Base-by-base conservation (phyloP, 352 stramenopile species). In the Globisporangium polare region DNA sequence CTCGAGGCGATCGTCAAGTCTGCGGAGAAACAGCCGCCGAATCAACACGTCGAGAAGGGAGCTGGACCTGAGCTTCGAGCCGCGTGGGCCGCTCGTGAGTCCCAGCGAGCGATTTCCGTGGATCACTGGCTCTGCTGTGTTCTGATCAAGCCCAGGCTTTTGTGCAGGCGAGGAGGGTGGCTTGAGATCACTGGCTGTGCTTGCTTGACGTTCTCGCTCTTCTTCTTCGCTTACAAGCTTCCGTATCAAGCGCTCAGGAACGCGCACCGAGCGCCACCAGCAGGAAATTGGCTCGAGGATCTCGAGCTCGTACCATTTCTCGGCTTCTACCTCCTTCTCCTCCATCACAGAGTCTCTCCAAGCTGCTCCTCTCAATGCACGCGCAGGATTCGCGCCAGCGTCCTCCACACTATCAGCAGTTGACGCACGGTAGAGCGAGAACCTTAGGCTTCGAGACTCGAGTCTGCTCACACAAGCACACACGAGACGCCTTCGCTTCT, bases 401-500 rank as follows among this genome's bases (percentile, higher is more conserved):
- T 5, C 6, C 41, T 46, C 41, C n/a, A 20, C 22, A 1, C 15
- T 9, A 22, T 46, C 26, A 39, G n/a, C 26, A 39, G 42, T n/a
- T n/a, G n/a, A n/a, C n/a, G n/a, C 49, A n/a, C 51, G 58, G 63
- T 87, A 90, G 47, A 90, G 31, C 8, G 71, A 63, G n/a, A 83
- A 66, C 17, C 66, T 63, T 13, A 73, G 60, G 2, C 58, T 45
- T n/a, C 53, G 46, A 18, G 67, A 69, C 26, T 83, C 74, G 18
- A 89, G 53, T 24, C 59, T 47, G 6, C 70, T 71, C 31, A 68
- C 67, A 0, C 20, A 61, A 2, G 62, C 58, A 9, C 68, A 71
- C 22, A 89, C 26, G 12, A 72, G 62, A 1, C 74, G 70, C 9
- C 59, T 62, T 1, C 73, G 65, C 60, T 88, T 89, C 17, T 69